Base-by-base conservation (phyloP, 192 early-diverging fungal species). In the Spizellomyces punctatus region DNA sequence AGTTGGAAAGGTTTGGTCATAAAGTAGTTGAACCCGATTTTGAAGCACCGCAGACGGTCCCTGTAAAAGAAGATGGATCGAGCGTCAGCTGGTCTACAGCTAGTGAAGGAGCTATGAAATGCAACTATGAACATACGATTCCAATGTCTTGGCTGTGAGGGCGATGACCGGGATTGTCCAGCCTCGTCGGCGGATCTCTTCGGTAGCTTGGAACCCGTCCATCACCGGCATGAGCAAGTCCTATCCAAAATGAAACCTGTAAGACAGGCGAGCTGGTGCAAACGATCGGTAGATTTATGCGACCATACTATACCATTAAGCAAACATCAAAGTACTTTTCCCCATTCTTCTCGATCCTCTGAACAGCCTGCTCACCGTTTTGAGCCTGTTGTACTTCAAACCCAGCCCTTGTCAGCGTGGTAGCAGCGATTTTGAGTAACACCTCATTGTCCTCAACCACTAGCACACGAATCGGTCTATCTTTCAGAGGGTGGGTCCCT, bases 401-500 rank as follows among this genome's bases (percentile, higher is more conserved):
- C 43, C 74, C 74, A 36, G 70, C 70, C 47, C 65, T 47, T 8
- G 60, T 46, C 8, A 79, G 63, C 60, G 71, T 79, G 43, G 66
- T 79, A 16, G 49, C 63, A 12, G 78, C 69, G 5, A 79, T 71
- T 62, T 64, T 63, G 17, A 73, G 78, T 5, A 72, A 49, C 10
- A 78, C 63, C 9, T 64, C 57, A 48, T 81, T 81, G 60, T 81
- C 79, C 49, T 81, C 79, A n/a, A 76, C 79, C 2, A 81, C 67
- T 57, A 81, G 70, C 0, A 81, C 72, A 17, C 72, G 61, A 44
- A 76, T 68, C 9, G 73, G 66, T 10, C 73, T 56, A n/a, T 61
- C 66, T 41, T 54, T 60, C 2, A 49, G 45, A 10, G 73, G 73
- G 46, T 75, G 73, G 3, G 59, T 67, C 9, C 73, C 73, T 46